These are phyloP conservation scores for Claviceps humidiphila DNA, from an alignment of 2,329 filamentous ascomycete genomes.

Conservation along the genomic window DNA sequence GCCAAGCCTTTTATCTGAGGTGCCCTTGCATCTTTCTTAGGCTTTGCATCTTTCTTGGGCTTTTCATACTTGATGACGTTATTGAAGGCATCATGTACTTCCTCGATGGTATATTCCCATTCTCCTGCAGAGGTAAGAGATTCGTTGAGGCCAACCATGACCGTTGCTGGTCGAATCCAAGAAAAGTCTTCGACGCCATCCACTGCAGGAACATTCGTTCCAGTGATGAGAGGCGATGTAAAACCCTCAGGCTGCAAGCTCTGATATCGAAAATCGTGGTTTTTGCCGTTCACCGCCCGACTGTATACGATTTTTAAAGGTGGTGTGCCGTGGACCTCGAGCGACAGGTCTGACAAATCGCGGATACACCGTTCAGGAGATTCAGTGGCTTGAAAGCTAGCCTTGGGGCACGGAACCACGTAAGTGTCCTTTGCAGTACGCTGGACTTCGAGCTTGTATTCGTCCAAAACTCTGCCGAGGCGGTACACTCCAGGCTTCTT, in stretches of 20 bases:
- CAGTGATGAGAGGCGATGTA: constrained; percentile 59
- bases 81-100: constrained; percentile 81
- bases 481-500: constrained; percentile 84
- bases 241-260: constrained; percentile 85
- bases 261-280: constrained; percentile 79
- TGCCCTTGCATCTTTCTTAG: constrained; percentile 56
- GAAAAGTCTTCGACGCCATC: constrained; percentile 54
- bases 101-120: constrained; percentile 84
- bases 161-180: constrained; percentile 65
- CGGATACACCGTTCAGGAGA: constrained; percentile 63
- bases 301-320: constrained; percentile 90
- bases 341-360: constrained; percentile 71
- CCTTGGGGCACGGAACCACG: constrained; percentile 75
- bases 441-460: constrained; percentile 88
- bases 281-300: constrained; percentile 69
- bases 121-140: constrained; percentile 65
- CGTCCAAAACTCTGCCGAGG: constrained; percentile 73
- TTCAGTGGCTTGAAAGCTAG: constrained; percentile 52
- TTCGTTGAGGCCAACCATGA: constrained; percentile 80
- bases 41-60: constrained; percentile 48
- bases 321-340: constrained; percentile 78
- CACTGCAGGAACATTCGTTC: constrained; percentile 46
- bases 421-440: constrained; percentile 63
- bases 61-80: constrained; percentile 68
- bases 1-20: constrained; percentile 49